These are phyloP conservation scores for Omphalea diandra DNA, from an alignment of 441 rosid species.

Conservation along the genomic window DNA sequence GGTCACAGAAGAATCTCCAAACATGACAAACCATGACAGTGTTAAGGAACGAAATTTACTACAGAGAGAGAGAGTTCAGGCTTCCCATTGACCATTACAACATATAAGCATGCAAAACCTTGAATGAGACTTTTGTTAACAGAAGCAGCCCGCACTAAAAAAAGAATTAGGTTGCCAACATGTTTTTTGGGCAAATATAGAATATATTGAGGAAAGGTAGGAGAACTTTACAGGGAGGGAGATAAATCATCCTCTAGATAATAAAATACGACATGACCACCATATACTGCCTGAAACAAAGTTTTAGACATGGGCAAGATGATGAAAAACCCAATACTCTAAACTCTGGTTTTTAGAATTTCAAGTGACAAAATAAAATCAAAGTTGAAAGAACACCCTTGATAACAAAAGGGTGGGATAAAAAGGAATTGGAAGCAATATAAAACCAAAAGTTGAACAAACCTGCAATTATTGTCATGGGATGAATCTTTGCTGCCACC, in stretches of 20 bases:
- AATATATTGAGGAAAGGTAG: neutral
- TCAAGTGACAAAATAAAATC: neutral
- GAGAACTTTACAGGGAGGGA: neutral
- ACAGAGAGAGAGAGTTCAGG: neutral
- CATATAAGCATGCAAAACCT: neutral
- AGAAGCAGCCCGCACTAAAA: neutral
- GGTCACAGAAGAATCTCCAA: no score
- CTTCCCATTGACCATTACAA: neutral
- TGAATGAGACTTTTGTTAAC: neutral
- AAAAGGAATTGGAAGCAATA: neutral
- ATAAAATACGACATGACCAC: neutral
- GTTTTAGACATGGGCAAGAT: neutral
- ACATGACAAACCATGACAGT: neutral
- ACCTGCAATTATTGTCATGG: conserved; percentile 96
- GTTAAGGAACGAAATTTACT: neutral
- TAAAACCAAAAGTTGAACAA: conserved; percentile 12
- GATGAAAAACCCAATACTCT: neutral
- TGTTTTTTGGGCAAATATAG: neutral
- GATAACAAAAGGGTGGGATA: neutral
- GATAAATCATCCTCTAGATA: neutral
- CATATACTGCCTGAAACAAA: neutral
- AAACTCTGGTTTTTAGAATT: neutral
- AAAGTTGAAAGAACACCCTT: neutral
- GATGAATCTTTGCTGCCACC: conserved; percentile 89
- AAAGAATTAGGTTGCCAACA: no score